Base-by-base conservation (phyloP, 225 moss, liverwort and hornwort genomes). In the Thuidium tamariscinum region DNA sequence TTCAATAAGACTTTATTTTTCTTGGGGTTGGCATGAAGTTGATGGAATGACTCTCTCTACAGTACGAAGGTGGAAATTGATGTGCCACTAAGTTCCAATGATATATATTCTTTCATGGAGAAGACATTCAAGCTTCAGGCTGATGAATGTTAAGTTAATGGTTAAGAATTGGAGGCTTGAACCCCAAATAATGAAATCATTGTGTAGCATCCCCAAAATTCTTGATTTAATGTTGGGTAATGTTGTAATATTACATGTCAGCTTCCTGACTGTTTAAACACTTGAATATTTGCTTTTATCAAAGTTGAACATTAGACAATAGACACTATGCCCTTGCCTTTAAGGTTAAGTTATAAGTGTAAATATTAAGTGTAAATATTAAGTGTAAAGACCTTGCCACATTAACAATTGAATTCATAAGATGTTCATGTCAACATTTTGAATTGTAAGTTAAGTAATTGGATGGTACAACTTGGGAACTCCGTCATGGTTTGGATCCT, bases 341-440 rank as follows among this genome's bases (percentile, higher is more conserved):
- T 52, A 80, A 79, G 65, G 74, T 18, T 73, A 79, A 59, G 74
- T 18, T 73, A 3, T 62, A 62, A 62, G 6, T 61, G 59, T 46
- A n/a, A n/a, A n/a, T n/a, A 27, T 44, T 44, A 44, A 44, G 18
- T 46, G 30, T 72, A 10, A 26, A 17, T n/a, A 27, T 44, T 44
- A 44, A 44, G 18, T 46, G 30, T 72, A 10, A 26, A 17, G 83
- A 82, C 79, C 74, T 72, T 74, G 74, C 83, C 7, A 29, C 54
- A n/a, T n/a, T n/a, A 57, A 80, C 74, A 51, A 83, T 62, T 90
- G 26, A 86, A 79, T 44, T 85, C 34, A 4, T 29, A 8, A 73
- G 20, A 77, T 72, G 52, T 67, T 52, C 61, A 80, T 88, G 88
- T 91, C 90, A 91, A 91, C 90, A 73, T 44, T 85, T 78, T 90